Base-by-base conservation (phyloP, 306 rosid species). In the Lagenaria siceraria region DNA sequence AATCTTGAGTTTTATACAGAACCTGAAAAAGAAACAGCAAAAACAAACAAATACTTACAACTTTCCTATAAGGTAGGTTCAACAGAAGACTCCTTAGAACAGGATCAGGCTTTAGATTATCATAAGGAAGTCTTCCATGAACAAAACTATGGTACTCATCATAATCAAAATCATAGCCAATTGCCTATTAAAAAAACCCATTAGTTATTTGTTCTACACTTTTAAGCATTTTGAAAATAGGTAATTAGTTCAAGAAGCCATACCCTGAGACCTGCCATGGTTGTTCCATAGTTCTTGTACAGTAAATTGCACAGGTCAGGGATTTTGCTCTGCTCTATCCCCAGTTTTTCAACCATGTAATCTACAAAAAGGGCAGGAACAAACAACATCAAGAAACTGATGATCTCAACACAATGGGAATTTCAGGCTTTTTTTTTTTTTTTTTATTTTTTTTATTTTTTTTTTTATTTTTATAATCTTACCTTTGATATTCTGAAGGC, bases 221-320 rank as follows among this genome's bases (percentile, higher is more conserved):
- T 62, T 9, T 62, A 22, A 43, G 36, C 76, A 48, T 46, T 46
- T 17, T 7, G 38, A 14, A 46, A 25, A 24, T 8, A 24, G 12
- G 15, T 10, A 25, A 25, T 70, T 15, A 7, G 59, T 25, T 71
- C 15, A 22, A 19, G 17, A 15, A 13, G 64, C 25, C 77, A 56
- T 92, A 95, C 98, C 97, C 96, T 89, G 35, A 95, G 89, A 68
- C 99, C 97, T 82, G 99, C 96, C 97, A 92, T 95, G 72, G 97
- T 92, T 43, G 98, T 95, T 78, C 98, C 98, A 78, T 90, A 95
- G 64, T 92, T 88, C 84, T 85, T 92, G 87, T 95, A 92, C 31
- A 92, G 92, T 6, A 85, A 89, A 79, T 85, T 86, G 77, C 97
- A 84, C 84, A 90, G 77, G 18, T 86, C 88, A 70, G 69, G 54